A percentile compares a stretch with the other conserved stretches of the same genome.
These are phyloP conservation scores for Phytophthora meadii DNA, from an alignment of 352 stramenopile species.

Conservation along the genomic window DNA sequence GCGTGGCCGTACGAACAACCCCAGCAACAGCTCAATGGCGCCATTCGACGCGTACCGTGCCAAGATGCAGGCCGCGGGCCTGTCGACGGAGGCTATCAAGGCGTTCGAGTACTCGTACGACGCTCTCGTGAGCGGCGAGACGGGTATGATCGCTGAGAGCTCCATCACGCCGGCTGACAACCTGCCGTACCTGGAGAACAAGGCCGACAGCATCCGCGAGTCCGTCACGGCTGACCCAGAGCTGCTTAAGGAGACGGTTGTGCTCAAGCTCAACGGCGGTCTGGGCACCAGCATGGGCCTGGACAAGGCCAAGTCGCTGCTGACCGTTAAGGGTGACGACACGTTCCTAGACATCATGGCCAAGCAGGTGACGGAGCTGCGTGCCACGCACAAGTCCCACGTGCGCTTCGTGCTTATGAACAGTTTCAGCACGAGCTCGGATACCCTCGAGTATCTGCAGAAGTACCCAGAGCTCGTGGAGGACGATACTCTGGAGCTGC, in stretches of 20 bases:
- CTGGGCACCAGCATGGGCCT: slow-evolving; percentile 92
- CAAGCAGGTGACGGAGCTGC: slow-evolving; percentile 95
- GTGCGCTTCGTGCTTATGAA: slow-evolving; percentile 93
- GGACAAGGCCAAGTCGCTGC: slow-evolving; percentile 95
- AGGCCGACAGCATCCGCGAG: slow-evolving; percentile 77
- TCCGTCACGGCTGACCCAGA: slow-evolving; percentile 68
- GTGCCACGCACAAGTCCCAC: slow-evolving; percentile 93
- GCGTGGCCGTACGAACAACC: slow-evolving; percentile 37
- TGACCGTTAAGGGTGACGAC: slow-evolving; percentile 95
- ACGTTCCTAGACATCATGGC: slow-evolving; percentile 93
- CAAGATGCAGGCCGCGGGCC: slow-evolving; percentile 97
- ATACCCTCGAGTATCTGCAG: slow-evolving; percentile 87
- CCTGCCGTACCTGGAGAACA: slow-evolving; percentile 84
- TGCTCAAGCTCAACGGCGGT: slow-evolving; percentile 89
- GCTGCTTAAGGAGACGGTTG: slow-evolving; percentile 87
- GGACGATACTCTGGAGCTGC: slow-evolving; percentile 96
- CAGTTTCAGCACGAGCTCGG: slow-evolving; percentile 87
- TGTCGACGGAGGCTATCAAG: slow-evolving; percentile 96
- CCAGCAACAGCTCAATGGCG: slow-evolving; percentile 50
- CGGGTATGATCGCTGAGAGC: slow-evolving; percentile 96
- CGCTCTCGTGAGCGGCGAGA: slow-evolving; percentile 93
- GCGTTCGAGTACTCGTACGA: slow-evolving; percentile 98
- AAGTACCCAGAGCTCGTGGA: slow-evolving; percentile 92
- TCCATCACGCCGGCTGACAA: slow-evolving; percentile 91
- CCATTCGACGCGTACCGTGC: slow-evolving; percentile 86